Conservation (phyloP, 305 asterid genomes). For the Solanum aculeatissimum region DNA sequence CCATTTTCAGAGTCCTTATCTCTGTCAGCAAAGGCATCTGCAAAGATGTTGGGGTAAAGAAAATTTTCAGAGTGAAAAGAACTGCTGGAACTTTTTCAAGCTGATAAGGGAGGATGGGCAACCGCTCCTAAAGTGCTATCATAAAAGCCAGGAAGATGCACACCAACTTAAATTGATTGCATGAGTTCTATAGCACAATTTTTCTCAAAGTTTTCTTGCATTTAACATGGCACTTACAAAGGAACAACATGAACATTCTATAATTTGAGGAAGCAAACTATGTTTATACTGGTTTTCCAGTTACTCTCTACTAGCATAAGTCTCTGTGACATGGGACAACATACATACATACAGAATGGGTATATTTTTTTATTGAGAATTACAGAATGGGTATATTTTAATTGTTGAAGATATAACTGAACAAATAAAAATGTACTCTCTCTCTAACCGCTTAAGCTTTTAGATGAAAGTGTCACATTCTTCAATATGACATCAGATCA, state of each 20-base stretch:
- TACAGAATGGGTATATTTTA: background rate
- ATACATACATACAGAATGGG: background rate
- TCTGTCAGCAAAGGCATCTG: slow-evolving; percentile 51
- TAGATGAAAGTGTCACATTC: background rate
- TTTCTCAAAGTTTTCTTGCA: background rate
- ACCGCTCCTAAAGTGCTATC: background rate
- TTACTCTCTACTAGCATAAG: background rate
- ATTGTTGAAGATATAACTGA: background rate
- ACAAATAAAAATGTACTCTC: background rate
- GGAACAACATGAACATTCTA: background rate
- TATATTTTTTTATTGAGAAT: no score
- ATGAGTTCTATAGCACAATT: background rate
- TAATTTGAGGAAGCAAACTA: background rate
- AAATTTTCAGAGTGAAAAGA: background rate
- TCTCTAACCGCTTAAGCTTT: background rate
- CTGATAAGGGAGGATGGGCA: background rate
- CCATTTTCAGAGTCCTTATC: slow-evolving; percentile 16
- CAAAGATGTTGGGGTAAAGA: slow-evolving; percentile 5
- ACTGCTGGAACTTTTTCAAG: background rate
- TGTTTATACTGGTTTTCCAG: background rate
- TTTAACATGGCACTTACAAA: background rate
- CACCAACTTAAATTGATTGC: background rate
- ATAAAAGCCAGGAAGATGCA: background rate
- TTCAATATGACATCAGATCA: background rate
- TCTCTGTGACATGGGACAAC: background rate